phyloP scores from a whole-genome alignment of 257 asterid genomes.

The Orobanche coerulescens region DNA sequence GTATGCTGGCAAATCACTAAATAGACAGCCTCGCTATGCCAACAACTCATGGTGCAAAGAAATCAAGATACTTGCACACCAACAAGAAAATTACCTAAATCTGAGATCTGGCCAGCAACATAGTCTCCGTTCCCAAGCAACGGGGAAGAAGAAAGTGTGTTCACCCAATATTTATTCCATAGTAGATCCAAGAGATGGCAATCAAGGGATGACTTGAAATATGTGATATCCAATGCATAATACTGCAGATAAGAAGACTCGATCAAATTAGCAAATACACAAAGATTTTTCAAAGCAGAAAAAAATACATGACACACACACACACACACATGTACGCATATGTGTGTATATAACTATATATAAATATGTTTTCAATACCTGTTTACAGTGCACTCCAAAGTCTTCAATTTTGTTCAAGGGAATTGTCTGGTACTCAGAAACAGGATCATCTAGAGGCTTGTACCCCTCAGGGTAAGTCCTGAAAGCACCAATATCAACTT shows the following conservation, averaged over 20 bases:
- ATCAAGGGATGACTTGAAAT: slow-evolving; percentile 91
- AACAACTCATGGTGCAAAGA: slow-evolving; percentile 11
- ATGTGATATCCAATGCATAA: slow-evolving; percentile 90
- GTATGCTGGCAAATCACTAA: slow-evolving; percentile 6
- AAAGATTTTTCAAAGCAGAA: slow-evolving; percentile 4
- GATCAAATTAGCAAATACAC: slow-evolving; percentile 8
- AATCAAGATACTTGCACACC: background rate
- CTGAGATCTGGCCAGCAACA: slow-evolving; percentile 97
- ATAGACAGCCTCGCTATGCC: background rate
- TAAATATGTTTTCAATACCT: slow-evolving; percentile 34
- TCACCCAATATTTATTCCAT: slow-evolving; percentile 98
- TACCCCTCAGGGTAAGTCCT: slow-evolving; percentile 95
- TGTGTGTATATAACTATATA: background rate
- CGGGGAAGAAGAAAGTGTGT: slow-evolving; percentile 96
- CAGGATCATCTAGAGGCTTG: slow-evolving; percentile 91
- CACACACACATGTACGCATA: background rate
- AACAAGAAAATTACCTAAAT: slow-evolving; percentile 53
- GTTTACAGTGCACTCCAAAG: slow-evolving; percentile 97
- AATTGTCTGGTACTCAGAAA: slow-evolving; percentile 93
- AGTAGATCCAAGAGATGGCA: slow-evolving; percentile 84
- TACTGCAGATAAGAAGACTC: slow-evolving; percentile 44
- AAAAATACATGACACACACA: background rate
- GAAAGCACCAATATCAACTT: slow-evolving; percentile 96
- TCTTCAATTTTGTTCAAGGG: slow-evolving; percentile 97
- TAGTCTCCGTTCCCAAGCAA: slow-evolving; percentile 97